These are phyloP conservation scores for Albizia julibrissin DNA, from an alignment of 306 rosid species.

Conservation along the genomic window DNA sequence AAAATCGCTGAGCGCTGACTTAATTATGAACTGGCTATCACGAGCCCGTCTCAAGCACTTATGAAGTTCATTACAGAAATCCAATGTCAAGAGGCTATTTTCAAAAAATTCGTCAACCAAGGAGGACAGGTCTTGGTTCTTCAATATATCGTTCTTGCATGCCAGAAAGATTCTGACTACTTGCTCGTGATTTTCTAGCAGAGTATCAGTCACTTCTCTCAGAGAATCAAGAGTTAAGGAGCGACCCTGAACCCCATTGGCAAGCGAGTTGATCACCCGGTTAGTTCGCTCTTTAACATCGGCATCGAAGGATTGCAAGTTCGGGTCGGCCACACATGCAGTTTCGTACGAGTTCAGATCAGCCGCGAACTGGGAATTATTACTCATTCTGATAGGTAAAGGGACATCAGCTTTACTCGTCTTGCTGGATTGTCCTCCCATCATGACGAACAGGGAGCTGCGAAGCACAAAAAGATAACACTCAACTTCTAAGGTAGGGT, in stretches of 20 bases:
- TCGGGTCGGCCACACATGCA: conserved; percentile 64
- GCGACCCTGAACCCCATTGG: conserved; percentile 58
- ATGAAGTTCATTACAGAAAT: conserved; percentile 73
- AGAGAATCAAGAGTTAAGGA: conserved; percentile 70
- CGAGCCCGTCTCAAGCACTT: conserved; percentile 61
- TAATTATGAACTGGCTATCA: conserved; percentile 57
- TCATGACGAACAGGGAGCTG: conserved; percentile 36
- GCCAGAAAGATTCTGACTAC: conserved; percentile 69
- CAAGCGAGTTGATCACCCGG: conserved; percentile 66
- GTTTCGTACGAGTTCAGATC: conserved; percentile 80
- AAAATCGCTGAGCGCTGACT: conserved; percentile 57
- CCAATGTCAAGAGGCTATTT: conserved; percentile 63
- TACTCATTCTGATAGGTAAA: conserved; percentile 44
- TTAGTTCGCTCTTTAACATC: conserved; percentile 63
- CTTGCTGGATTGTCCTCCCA: conserved; percentile 81
- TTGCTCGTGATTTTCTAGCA: conserved; percentile 78
- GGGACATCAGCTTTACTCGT: conserved; percentile 31
- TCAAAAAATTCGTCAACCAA: conserved; percentile 74
- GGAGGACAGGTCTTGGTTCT: conserved; percentile 55
- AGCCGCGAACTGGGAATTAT: conserved; percentile 45
- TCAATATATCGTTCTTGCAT: conserved; percentile 69
- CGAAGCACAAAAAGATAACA: conserved; percentile 15
- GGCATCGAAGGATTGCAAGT: conserved; percentile 69
- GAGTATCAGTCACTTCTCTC: conserved; percentile 65
- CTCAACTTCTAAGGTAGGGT: conserved; percentile 1